Conservation (phyloP, 176 grass and related monocot species). For the Musa troglodytarum region DNA sequence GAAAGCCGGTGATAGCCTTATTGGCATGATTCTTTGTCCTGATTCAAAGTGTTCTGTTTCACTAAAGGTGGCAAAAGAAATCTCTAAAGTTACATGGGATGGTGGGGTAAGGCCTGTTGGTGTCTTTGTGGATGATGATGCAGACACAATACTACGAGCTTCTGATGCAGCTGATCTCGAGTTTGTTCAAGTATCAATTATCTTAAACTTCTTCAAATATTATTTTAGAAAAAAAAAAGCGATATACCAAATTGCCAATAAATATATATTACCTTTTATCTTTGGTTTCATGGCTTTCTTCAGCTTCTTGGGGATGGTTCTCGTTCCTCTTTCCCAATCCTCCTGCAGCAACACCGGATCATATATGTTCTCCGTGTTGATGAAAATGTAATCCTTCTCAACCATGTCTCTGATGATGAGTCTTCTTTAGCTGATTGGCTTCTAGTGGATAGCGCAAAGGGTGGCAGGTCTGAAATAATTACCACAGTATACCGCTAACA, state of each 20-base stretch:
- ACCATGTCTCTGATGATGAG: constrained; percentile 37
- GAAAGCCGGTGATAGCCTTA: constrained; percentile 51
- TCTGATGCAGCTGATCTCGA: constrained; percentile 59
- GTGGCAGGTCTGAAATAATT: constrained; percentile 51
- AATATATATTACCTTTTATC: not conserved
- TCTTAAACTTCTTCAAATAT: not conserved
- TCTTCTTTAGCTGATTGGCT: constrained; percentile 57
- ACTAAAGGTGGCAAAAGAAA: constrained; percentile 55
- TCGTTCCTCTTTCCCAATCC: constrained; percentile 40
- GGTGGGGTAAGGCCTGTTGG: constrained; percentile 62
- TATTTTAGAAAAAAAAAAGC: not conserved
- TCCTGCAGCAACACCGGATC: constrained; percentile 39
- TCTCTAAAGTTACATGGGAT: constrained; percentile 49
- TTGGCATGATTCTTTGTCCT: constrained; percentile 86
- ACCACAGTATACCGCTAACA: not conserved
- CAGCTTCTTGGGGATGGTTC: constrained; percentile 87
- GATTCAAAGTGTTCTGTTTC: constrained; percentile 62
- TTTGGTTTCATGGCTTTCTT: constrained; percentile 16
- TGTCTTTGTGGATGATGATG: constrained; percentile 86
- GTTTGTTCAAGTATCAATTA: constrained; percentile 48
- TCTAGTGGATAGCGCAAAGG: constrained; percentile 67
- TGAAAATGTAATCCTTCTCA: constrained; percentile 59
- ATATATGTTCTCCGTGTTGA: constrained; percentile 77
- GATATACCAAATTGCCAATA: not conserved
- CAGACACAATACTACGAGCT: constrained; percentile 49